These are phyloP conservation scores for Gorgonomyces haynaldii DNA, from an alignment of 192 early-diverging fungal genomes.

Conservation along the genomic window DNA sequence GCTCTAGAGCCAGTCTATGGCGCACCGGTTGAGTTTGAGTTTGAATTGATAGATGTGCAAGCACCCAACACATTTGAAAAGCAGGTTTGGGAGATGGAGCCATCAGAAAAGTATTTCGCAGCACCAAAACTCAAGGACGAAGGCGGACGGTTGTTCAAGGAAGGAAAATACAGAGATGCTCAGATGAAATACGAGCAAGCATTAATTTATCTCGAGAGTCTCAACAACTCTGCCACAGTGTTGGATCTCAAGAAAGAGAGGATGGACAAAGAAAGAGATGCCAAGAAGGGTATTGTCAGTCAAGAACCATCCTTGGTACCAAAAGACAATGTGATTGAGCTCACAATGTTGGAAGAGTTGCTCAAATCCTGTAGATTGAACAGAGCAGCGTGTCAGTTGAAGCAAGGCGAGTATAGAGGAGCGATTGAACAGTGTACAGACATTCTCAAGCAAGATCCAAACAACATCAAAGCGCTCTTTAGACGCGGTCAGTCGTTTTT, in stretches of 20 bases:
- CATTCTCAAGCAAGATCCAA: conserved; percentile 28
- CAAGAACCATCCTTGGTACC: conserved; percentile 8
- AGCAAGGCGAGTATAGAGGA: conserved; percentile 27
- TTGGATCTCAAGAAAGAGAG: conserved; percentile 23
- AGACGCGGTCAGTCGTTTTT: conserved; percentile 35
- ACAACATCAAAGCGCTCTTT: conserved; percentile 39
- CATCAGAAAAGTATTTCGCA: conserved; percentile 33
- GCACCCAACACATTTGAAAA: conserved; percentile 23
- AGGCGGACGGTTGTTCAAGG: conserved; percentile 22
- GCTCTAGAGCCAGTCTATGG: conserved; percentile 23
- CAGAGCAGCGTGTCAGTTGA: conserved; percentile 41
- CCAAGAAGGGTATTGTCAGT: neutral
- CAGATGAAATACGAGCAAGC: conserved; percentile 33
- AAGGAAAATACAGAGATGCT: conserved; percentile 25
- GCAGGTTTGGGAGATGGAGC: conserved; percentile 40
- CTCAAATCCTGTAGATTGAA: conserved; percentile 31
- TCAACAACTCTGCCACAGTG: conserved; percentile 19
- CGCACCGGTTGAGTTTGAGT: conserved; percentile 36
- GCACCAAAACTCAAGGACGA: conserved; percentile 25
- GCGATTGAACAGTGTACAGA: conserved; percentile 35
- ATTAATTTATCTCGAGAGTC: conserved; percentile 31
- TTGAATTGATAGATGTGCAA: conserved; percentile 34
- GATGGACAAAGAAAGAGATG: neutral
- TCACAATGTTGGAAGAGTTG: conserved; percentile 13
- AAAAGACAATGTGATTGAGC: conserved; percentile 11